Base-by-base conservation (phyloP, 2,329 filamentous ascomycete species). In the Beauveria sp. region DNA sequence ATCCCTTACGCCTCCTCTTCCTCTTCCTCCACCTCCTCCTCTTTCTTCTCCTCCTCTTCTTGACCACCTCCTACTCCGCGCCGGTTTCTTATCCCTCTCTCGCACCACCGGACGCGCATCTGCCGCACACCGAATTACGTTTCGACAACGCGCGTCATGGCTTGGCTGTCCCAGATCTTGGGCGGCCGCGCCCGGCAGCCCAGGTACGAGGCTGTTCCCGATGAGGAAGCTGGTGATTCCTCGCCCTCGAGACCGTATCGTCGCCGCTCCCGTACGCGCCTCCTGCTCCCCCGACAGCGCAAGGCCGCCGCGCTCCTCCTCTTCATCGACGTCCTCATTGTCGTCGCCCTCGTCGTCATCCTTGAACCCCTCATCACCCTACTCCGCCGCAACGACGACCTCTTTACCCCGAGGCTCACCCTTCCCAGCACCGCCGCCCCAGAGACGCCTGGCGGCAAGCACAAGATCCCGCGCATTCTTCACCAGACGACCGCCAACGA, bases 401-500 rank as follows among this genome's bases (percentile, higher is more conserved):
- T 73, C 5, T 73, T 73, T 10, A 65, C 64, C 28, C 65, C 70
- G 42, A 67, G 65, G 7, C 66, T 73, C 53, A 64, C 56, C 1
- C 61, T 71, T 5, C 59, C 49, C 58, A 51, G 62, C 38, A 51
- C 60, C 31, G 58, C 28, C 74, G 88, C 88, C 70, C 87, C 89
- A 62, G 86, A 89, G 75, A 86, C 87, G 70, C 88, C 86, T 18
- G 88, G 88, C 71, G 83, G 82, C 68, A 89, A 89, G 69, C 83
- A 86, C 62, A 84, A 81, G 62, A 87, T 91, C 54, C 89, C 89
- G 57, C 88, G 88, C 73, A 90, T 91, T 68, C 88, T 91, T 46
- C 88, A 91, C 75, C 88, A 90, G 71, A 89, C 88, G 6, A 88
- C 87, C 73, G 83, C 83, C 69, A 90, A 89, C 70, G 83, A 87